These are phyloP conservation scores for Trichoderma erinaceum DNA, from an alignment of 495 filamentous ascomycete genomes.

Conservation along the genomic window DNA sequence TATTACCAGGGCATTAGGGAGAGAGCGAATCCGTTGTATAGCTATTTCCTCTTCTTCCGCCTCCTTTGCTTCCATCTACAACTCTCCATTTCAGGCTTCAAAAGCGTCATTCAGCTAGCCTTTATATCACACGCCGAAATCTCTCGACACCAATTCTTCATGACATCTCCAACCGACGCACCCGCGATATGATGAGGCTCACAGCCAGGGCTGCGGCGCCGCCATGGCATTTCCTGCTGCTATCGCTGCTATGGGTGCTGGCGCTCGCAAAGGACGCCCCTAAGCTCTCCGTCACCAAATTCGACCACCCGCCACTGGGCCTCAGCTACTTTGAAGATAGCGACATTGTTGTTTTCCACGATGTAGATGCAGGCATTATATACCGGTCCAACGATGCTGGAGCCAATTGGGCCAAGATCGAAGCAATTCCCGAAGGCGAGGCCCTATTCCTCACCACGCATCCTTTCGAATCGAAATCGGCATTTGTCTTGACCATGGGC, in stretches of 20 bases:
- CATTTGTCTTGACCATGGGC: slow-evolving; percentile 65
- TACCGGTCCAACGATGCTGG: slow-evolving; percentile 75
- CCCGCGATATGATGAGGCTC: slow-evolving; percentile 16
- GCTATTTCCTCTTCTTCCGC: neutral
- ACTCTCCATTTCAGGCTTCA: neutral
- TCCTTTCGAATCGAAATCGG: slow-evolving; percentile 67
- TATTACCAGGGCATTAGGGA: neutral
- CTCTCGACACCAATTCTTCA: slow-evolving; percentile 9
- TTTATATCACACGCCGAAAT: neutral
- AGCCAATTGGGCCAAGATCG: slow-evolving; percentile 59
- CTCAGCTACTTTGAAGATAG: slow-evolving; percentile 84
- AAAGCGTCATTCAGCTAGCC: neutral
- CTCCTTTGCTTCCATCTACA: neutral
- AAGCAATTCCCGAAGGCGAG: slow-evolving; percentile 56
- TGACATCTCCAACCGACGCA: neutral
- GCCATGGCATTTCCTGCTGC: slow-evolving; percentile 17
- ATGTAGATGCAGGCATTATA: slow-evolving; percentile 47
- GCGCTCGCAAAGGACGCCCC: slow-evolving; percentile 41
- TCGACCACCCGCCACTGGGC: slow-evolving; percentile 55
- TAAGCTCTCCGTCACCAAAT: slow-evolving; percentile 42
- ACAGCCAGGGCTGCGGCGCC: slow-evolving; percentile 16
- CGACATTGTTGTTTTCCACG: slow-evolving; percentile 65
- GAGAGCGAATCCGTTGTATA: neutral
- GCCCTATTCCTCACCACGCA: slow-evolving; percentile 60
- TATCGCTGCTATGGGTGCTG: slow-evolving; percentile 24